Evolutionary conservation across 176 grass and related monocot genomes (phyloP).

Genomic region (Bromus sterilis): DNA sequence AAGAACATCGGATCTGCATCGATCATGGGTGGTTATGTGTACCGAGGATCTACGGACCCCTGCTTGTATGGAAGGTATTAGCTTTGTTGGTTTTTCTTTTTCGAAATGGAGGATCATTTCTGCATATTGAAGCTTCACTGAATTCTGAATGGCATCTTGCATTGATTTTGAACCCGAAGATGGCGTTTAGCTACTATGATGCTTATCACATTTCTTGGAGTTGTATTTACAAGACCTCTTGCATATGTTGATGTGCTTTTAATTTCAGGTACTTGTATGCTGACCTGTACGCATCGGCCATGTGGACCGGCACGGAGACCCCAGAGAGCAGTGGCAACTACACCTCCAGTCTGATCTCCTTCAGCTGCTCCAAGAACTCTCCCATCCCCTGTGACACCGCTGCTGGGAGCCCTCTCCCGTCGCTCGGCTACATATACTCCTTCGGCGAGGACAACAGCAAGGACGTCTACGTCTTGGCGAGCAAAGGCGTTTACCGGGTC

Average conservation of each 20-base stretch:
- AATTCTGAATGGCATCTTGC: background rate
- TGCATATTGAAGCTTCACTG: too few species aligned
- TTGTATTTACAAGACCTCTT: background rate
- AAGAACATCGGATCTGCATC: conserved; percentile 45
- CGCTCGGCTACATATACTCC: conserved; percentile 60
- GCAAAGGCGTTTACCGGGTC: conserved; percentile 72
- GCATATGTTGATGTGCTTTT: background rate
- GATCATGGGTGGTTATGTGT: conserved; percentile 69
- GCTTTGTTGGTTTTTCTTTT: background rate
- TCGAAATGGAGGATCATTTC: background rate
- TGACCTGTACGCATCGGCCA: conserved; percentile 51
- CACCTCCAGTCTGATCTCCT: conserved; percentile 41
- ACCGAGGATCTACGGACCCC: conserved; percentile 56
- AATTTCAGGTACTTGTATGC: conserved; percentile 69
- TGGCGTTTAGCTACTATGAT: background rate
- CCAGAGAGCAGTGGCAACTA: conserved; percentile 60
- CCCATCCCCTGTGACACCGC: conserved; percentile 38
- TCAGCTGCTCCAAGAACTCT: conserved; percentile 52
- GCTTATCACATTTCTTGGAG: background rate
- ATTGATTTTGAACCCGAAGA: background rate
- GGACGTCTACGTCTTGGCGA: conserved; percentile 57
- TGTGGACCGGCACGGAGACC: conserved; percentile 65
- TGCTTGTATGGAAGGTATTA: conserved; percentile 70
- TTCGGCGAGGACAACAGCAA: conserved; percentile 85
- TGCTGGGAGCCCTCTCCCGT: conserved; percentile 50